A percentile compares a stretch with the other conserved stretches of the same genome.
phyloP scores from a whole-genome alignment of 2,329 filamentous ascomycete species.

The Drechslerella coelobrocha region DNA sequence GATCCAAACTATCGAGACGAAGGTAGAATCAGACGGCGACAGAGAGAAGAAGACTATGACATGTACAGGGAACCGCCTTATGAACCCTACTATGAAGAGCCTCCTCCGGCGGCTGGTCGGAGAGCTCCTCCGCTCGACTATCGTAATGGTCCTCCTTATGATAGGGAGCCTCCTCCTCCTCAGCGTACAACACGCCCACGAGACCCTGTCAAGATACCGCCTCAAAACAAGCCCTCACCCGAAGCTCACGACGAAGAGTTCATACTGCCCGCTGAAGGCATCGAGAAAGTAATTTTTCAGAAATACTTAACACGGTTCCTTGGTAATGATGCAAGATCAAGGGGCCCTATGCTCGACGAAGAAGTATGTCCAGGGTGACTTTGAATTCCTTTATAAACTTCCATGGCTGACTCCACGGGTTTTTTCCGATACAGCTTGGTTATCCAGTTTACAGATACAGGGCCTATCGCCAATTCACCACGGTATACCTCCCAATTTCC shows the following conservation, averaged over 20 bases:
- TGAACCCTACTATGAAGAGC: slow-evolving; percentile 25
- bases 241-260: slow-evolving; percentile 25
- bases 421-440: not conserved
- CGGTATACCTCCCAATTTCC: slow-evolving; percentile 17
- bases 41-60: slow-evolving; percentile 35
- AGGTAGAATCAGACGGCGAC: slow-evolving; percentile 10
- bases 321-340: slow-evolving; percentile 32
- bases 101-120: slow-evolving; percentile 14
- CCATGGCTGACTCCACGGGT: slow-evolving; percentile 2
- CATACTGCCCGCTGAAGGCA: slow-evolving; percentile 30
- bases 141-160: not conserved
- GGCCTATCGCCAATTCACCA: slow-evolving; percentile 45
- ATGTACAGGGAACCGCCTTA: slow-evolving; percentile 1
- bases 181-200: slow-evolving; percentile 15
- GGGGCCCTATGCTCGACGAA: slow-evolving; percentile 27
- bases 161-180: not conserved
- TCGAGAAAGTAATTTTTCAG: slow-evolving; percentile 35
- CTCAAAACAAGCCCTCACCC: slow-evolving; percentile 17
- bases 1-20: slow-evolving; percentile 42
- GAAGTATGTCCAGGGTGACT: slow-evolving; percentile 20
- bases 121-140: slow-evolving; percentile 31
- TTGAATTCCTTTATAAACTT: not conserved
- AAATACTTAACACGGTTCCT: slow-evolving; percentile 39
- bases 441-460: slow-evolving; percentile 35
- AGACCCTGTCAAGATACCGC: slow-evolving; percentile 22